Conservation (phyloP, 73 alveolate genomes). For the Paramecium pentaurelia region DNA sequence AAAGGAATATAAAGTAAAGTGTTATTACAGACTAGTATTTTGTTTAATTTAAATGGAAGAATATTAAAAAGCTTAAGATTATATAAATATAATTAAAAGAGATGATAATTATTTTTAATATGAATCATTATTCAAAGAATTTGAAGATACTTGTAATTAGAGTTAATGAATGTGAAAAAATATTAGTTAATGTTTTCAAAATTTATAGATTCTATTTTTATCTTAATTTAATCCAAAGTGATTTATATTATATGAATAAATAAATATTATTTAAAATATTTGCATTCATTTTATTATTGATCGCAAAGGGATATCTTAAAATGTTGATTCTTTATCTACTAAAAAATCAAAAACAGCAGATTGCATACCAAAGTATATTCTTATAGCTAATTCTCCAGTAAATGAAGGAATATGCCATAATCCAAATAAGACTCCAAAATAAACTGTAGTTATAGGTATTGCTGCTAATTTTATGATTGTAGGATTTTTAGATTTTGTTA, state of each 20-base stretch:
- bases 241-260: not conserved
- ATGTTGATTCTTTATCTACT: not conserved
- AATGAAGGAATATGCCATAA: conserved; percentile 59
- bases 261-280: not conserved
- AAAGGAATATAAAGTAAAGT: not conserved
- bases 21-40: not conserved
- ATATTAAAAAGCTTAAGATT: not conserved
- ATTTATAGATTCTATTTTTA: not conserved
- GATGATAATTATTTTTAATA: not conserved
- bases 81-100: not conserved
- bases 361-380: not conserved
- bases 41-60: not conserved
- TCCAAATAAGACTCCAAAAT: conserved; percentile 44
- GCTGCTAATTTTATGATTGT: conserved; percentile 8
- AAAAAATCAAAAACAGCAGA: not conserved
- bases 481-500: conserved; percentile 60
- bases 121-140: not conserved
- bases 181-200: not conserved
- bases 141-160: not conserved
- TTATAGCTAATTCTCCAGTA: conserved; percentile 37
- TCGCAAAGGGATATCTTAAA: not conserved
- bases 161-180: not conserved
- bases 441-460: conserved; percentile 16
- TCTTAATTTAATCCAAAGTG: too few species aligned
- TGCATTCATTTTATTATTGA: not conserved